A percentile compares a stretch with the other conserved stretches of the same genome.
phyloP scores from a whole-genome alignment of 2,329 filamentous ascomycete species.

The Penicillium sp. region DNA sequence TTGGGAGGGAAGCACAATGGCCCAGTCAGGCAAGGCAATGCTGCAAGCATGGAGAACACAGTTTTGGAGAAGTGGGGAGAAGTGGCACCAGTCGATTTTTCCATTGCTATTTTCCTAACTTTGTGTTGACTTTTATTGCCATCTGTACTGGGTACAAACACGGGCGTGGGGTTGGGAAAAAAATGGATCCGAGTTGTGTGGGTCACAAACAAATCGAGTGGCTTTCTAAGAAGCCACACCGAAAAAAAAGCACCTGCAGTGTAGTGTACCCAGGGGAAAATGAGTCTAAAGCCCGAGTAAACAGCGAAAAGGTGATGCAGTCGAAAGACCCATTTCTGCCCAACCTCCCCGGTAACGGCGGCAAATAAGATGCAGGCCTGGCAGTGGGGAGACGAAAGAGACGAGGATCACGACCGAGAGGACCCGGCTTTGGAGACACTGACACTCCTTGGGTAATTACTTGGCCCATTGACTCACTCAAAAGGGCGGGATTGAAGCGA shows the following conservation, averaged over 20 bases:
- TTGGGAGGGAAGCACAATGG: constrained; percentile 18
- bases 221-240: constrained; percentile 6
- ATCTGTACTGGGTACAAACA: constrained; percentile 10
- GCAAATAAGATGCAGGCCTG: constrained; percentile 28
- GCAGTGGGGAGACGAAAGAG: constrained; percentile 21
- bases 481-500: constrained; percentile 5
- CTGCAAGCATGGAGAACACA: constrained; percentile 25
- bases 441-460: background rate
- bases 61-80: constrained; percentile 27
- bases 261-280: constrained; percentile 9
- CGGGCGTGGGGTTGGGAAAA: constrained; percentile 1
- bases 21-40: constrained; percentile 25
- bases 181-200: constrained; percentile 2
- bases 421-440: constrained; percentile 1
- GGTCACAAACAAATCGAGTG: constrained; percentile 8
- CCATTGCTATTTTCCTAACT: background rate
- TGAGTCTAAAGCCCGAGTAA: constrained; percentile 2
- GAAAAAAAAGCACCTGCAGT: constrained; percentile 14
- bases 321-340: constrained; percentile 29
- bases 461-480: constrained; percentile 4
- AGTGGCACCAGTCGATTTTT: constrained; percentile 27
- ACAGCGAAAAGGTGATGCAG: constrained; percentile 18
- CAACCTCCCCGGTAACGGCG: constrained; percentile 24
- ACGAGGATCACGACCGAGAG: constrained; percentile 11
- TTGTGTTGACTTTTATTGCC: background rate